Conservation (phyloP, 2,329 filamentous ascomycete genomes). For the Cryphonectria parasitica region DNA sequence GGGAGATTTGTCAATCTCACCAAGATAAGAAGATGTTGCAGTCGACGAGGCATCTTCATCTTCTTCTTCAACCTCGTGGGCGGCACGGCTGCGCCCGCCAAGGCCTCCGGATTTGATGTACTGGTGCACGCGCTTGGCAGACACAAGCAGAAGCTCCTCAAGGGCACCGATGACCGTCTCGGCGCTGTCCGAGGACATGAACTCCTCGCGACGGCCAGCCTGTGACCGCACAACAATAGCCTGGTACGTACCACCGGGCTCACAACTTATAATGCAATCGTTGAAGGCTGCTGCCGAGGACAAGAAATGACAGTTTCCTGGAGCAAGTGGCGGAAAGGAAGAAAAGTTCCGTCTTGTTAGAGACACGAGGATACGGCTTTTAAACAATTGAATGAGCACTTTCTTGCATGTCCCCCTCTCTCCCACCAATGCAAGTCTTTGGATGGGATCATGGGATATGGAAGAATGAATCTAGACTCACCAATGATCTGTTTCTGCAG, state of each 20-base stretch:
- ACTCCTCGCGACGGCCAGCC: constrained; percentile 36
- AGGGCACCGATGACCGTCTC: constrained; percentile 39
- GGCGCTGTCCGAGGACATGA: constrained; percentile 38
- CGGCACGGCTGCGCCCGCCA: constrained; percentile 22
- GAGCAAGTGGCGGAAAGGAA: neutral
- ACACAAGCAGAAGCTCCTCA: constrained; percentile 43
- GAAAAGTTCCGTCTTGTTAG: neutral
- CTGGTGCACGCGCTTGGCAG: constrained; percentile 43
- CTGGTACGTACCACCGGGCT: constrained; percentile 34
- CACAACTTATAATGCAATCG: constrained; percentile 34
- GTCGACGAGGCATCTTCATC: constrained; percentile 24
- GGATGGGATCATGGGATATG: neutral
- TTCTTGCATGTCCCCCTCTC: no score
- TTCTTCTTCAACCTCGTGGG: constrained; percentile 14
- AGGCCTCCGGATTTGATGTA: constrained; percentile 42
- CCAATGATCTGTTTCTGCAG: constrained; percentile 25
- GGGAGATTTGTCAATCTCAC: constrained; percentile 15
- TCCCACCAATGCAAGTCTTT: no score
- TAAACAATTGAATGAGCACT: no score
- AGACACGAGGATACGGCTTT: neutral
- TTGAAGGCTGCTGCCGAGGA: constrained; percentile 29
- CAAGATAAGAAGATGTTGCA: constrained; percentile 16
- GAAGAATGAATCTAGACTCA: neutral
- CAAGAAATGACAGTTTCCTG: constrained; percentile 39
- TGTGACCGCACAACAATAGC: constrained; percentile 34